Conservation (phyloP, 345 rosid genomes). For the Citrus sp. region DNA sequence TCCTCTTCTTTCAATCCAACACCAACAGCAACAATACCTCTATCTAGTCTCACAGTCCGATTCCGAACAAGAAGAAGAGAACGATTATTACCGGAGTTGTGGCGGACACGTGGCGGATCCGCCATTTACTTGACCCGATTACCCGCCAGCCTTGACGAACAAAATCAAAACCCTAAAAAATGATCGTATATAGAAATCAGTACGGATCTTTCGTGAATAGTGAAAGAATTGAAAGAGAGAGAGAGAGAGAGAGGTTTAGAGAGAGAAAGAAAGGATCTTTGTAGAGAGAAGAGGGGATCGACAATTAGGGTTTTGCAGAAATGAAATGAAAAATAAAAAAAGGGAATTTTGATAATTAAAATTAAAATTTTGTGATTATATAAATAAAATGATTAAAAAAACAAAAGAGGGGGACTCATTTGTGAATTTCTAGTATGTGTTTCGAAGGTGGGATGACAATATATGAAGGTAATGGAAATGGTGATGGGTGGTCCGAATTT, state of each 20-base stretch:
- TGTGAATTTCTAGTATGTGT: not conserved
- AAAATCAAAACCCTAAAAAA: constrained; percentile 21
- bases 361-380: not conserved
- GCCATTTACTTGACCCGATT: constrained; percentile 48
- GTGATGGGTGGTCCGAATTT: not conserved
- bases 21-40: constrained; percentile 12
- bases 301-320: constrained; percentile 42
- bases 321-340: not conserved
- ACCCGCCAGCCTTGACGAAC: constrained; percentile 37
- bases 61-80: not conserved
- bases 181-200: not conserved
- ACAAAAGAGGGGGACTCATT: not conserved
- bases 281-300: constrained; percentile 13
- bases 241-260: not conserved
- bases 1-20: not conserved
- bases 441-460: not conserved
- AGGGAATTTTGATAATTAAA: not conserved
- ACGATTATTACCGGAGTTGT: not conserved
- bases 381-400: not conserved
- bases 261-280: not conserved
- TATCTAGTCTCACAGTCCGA: not conserved
- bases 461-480: not conserved
- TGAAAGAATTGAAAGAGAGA: not conserved
- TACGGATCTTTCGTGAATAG: not conserved
- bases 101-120: constrained; percentile 67